A percentile compares a stretch with the other conserved stretches of the same genome.
These are phyloP conservation scores for Colletotrichum tofieldiae DNA, from an alignment of 2,329 filamentous ascomycete genomes.

Conservation along the genomic window DNA sequence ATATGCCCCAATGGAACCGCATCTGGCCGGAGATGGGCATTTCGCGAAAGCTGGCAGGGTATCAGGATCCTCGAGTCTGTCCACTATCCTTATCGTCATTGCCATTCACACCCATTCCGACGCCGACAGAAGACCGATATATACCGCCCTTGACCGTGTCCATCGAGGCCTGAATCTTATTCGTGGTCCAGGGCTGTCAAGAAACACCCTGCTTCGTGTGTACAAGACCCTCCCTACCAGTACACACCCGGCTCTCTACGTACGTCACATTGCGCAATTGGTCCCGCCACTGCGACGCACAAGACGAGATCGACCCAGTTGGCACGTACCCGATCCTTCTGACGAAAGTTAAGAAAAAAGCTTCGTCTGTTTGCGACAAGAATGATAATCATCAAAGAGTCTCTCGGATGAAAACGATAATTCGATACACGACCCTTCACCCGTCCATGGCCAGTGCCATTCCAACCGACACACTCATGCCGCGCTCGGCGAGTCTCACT, in stretches of 20 bases:
- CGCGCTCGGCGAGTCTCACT: constrained; percentile 34
- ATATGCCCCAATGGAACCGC: constrained; percentile 3
- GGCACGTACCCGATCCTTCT: constrained; percentile 19
- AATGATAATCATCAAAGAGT: background rate
- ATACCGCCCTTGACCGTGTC: background rate
- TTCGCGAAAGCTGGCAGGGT: background rate
- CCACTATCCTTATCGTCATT: background rate
- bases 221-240: background rate
- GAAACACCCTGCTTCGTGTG: background rate
- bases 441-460: background rate
- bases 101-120: background rate
- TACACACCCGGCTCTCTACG: constrained; percentile 4
- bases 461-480: constrained; percentile 7
- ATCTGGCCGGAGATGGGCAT: background rate
- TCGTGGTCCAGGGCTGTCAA: background rate
- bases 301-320: constrained; percentile 29
- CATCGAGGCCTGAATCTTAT: background rate
- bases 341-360: constrained; percentile 7
- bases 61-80: background rate
- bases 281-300: constrained; percentile 17
- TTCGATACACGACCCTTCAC: background rate
- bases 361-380: constrained; percentile 33
- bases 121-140: background rate
- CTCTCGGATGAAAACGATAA: constrained; percentile 29
- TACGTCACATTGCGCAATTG: constrained; percentile 28